A percentile compares a stretch with the other conserved stretches of the same genome.
phyloP scores from a whole-genome alignment of 306 rosid species.

The Styphnolobium japonicum region DNA sequence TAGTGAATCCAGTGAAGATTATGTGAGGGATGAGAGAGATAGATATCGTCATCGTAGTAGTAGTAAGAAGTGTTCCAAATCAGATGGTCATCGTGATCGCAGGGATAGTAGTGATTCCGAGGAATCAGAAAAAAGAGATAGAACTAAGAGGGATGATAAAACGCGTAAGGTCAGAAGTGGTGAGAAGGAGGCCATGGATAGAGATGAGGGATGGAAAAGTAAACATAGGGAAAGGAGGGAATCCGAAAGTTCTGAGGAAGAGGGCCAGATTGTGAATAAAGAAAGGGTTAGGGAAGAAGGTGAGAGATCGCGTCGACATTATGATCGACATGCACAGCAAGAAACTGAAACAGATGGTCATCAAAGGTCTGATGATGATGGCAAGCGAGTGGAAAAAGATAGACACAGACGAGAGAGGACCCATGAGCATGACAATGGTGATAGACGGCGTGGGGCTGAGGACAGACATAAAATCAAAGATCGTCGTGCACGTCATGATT shows the following conservation, averaged over 20 bases:
- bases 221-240: slow-evolving; percentile 19
- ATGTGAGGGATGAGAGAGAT: slow-evolving; percentile 21
- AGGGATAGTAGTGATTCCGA: slow-evolving; percentile 14
- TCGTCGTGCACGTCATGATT: slow-evolving; percentile 24
- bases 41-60: slow-evolving; percentile 11
- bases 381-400: slow-evolving; percentile 15
- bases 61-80: slow-evolving; percentile 27
- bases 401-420: slow-evolving; percentile 24
- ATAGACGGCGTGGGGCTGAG: slow-evolving; percentile 30
- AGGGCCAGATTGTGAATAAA: slow-evolving; percentile 30
- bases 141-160: slow-evolving; percentile 1
- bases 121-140: slow-evolving; percentile 22
- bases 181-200: slow-evolving; percentile 23
- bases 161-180: slow-evolving; percentile 12
- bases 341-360: slow-evolving; percentile 24
- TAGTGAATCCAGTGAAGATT: slow-evolving; percentile 46
- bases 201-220: slow-evolving; percentile 22
- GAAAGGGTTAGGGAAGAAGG: slow-evolving; percentile 26
- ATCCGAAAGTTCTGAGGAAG: slow-evolving; percentile 36
- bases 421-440: slow-evolving; percentile 10
- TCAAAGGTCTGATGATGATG: slow-evolving; percentile 38
- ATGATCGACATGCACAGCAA: slow-evolving; percentile 8
- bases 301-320: slow-evolving; percentile 9
- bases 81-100: background rate
- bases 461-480: slow-evolving; percentile 27